Conservation (phyloP, 257 asterid species). For the Jasminum sambac region DNA sequence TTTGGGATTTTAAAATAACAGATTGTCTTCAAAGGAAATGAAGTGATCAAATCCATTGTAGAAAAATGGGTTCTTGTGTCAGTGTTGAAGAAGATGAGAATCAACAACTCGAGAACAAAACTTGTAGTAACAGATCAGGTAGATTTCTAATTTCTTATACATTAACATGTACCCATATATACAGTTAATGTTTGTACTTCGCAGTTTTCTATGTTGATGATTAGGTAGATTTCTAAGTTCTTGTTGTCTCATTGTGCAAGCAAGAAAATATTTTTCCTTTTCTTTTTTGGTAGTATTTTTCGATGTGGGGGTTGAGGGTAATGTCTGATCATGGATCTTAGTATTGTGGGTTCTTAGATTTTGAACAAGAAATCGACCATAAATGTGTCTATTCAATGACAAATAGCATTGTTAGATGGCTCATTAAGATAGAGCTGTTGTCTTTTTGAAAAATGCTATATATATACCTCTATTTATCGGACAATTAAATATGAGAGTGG, state of each 20-base stretch:
- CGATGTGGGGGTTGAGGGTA: not conserved
- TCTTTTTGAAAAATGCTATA: too few species aligned
- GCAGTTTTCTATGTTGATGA: constrained; percentile 8
- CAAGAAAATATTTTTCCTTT: not conserved
- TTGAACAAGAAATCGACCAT: not conserved
- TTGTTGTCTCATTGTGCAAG: not conserved
- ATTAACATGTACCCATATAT: not conserved
- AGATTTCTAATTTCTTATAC: not conserved
- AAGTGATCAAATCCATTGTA: not conserved
- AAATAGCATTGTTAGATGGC: not conserved
- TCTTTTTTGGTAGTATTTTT: not conserved
- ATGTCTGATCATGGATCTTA: not conserved
- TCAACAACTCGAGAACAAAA: constrained; percentile 31
- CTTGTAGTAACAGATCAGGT: constrained; percentile 39
- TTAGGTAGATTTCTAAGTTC: constrained; percentile 14
- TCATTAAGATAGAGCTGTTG: not conserved
- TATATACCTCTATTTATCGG: too few species aligned
- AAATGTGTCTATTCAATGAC: too few species aligned
- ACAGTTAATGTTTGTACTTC: not conserved
- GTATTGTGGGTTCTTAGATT: not conserved
- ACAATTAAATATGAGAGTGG: too few species aligned
- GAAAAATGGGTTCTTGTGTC: constrained; percentile 69
- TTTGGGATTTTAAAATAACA: constrained; percentile 22
- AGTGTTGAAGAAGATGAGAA: constrained; percentile 31
- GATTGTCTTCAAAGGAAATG: not conserved